Evolutionary conservation across 768 basidiomycete species (phyloP).

Genomic region (Boletus reticulatus): DNA sequence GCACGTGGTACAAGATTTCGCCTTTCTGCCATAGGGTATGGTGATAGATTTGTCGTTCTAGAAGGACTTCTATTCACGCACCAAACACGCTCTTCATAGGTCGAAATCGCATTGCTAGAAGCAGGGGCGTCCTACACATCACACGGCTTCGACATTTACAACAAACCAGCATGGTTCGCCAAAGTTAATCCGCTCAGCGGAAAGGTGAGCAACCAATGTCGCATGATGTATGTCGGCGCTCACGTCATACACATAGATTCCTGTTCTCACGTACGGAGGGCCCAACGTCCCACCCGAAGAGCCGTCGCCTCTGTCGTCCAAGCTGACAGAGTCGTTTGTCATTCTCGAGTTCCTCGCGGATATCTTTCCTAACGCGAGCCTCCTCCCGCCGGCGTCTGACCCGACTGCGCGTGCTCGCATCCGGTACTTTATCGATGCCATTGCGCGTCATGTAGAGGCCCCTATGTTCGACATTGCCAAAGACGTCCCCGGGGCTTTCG

Average conservation of each 20-base stretch:
- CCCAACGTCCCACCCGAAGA: slow-evolving; percentile 48
- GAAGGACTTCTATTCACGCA: not conserved
- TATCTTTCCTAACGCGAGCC: slow-evolving; percentile 45
- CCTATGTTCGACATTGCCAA: slow-evolving; percentile 34
- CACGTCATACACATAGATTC: slow-evolving; percentile 37
- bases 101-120: slow-evolving; percentile 58
- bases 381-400: too few relatives aligned
- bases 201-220: slow-evolving; percentile 41
- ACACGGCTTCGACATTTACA: slow-evolving; percentile 54
- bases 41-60: not conserved
- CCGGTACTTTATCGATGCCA: slow-evolving; percentile 57
- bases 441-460: slow-evolving; percentile 40
- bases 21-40: slow-evolving; percentile 54
- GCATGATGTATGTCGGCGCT: too few relatives aligned
- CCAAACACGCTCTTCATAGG: slow-evolving; percentile 39
- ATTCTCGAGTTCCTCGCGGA: slow-evolving; percentile 68
- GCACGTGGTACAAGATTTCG: slow-evolving; percentile 41
- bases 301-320: slow-evolving; percentile 56
- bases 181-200: slow-evolving; percentile 56
- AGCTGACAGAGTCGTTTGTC: slow-evolving; percentile 62
- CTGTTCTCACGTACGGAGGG: slow-evolving; percentile 59
- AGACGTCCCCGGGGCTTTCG: not conserved
- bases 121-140: slow-evolving; percentile 45
- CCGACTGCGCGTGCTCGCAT: slow-evolving; percentile 53
- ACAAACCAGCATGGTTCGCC: slow-evolving; percentile 69